A percentile compares a stretch with the other conserved stretches of the same genome.
Evolutionary conservation across 495 filamentous ascomycete species (phyloP).

Genomic region (Penicillium ochrochloron): DNA sequence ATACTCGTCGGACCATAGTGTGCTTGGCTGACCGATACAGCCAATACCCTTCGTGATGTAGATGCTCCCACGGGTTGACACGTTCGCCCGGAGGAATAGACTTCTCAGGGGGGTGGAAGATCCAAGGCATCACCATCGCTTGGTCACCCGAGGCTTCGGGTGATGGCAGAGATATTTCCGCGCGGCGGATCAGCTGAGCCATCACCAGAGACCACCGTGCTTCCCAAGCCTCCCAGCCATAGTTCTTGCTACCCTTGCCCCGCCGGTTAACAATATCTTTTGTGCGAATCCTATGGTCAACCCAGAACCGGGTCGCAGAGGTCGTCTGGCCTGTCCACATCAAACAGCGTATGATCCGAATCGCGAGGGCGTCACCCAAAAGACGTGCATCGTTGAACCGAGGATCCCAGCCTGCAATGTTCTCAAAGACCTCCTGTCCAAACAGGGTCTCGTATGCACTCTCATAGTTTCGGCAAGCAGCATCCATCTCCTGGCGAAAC

Average conservation of each 20-base stretch:
- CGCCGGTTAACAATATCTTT: slow-evolving; percentile 76
- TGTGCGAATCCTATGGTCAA: slow-evolving; percentile 69
- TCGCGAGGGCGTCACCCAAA: slow-evolving; percentile 75
- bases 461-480: slow-evolving; percentile 78
- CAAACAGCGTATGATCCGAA: slow-evolving; percentile 79
- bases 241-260: slow-evolving; percentile 79
- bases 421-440: slow-evolving; percentile 79
- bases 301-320: slow-evolving; percentile 76
- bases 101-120: slow-evolving; percentile 73
- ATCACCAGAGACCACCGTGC: slow-evolving; percentile 80
- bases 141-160: slow-evolving; percentile 23
- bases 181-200: slow-evolving; percentile 75
- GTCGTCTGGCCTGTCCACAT: slow-evolving; percentile 77
- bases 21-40: slow-evolving; percentile 71
- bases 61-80: slow-evolving; percentile 73
- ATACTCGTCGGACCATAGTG: slow-evolving; percentile 57
- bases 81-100: slow-evolving; percentile 63
- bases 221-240: slow-evolving; percentile 89
- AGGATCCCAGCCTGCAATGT: slow-evolving; percentile 82
- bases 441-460: slow-evolving; percentile 82
- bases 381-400: slow-evolving; percentile 85
- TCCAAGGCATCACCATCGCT: slow-evolving; percentile 27
- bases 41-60: slow-evolving; percentile 93
- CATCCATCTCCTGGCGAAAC: slow-evolving; percentile 88
- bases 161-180: slow-evolving; percentile 49